Base-by-base conservation (phyloP, 306 rosid species). In the Cicer chorassanicum region DNA sequence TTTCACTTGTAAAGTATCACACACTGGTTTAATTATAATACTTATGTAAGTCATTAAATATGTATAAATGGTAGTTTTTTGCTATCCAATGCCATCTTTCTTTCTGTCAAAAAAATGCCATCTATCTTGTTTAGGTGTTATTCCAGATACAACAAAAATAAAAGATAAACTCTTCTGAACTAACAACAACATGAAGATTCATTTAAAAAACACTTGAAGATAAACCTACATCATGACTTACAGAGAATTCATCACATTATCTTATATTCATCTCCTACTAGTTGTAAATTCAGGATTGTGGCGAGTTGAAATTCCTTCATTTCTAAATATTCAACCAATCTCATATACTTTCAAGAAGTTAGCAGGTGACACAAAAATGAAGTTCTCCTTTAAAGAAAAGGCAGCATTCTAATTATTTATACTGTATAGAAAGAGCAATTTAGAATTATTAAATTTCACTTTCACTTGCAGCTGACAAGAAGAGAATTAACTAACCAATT, bases 261-360 rank as follows among this genome's bases (percentile, higher is more conserved):
- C 7, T 4, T 63, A 41, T 5, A 24, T 65, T 46, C 7, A 56
- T 55, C 48, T 72, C 50, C 50, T 8, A 38, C 11, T 3, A 9
- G 97, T 88, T 60, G 99, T 94, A 80, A 94, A 94, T 77, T 94
- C 99, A 18, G 99, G 99, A 86, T 94, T 94, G 79, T 94, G 99
- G 67, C 99, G 97, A 74, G 96, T 90, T 78, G 99, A 91, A 85
- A 92, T 86, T 83, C 99, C 99, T 85, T 94, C 97, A 81, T 94
- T 94, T 86, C 99, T 87, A 82, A 94, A 94, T 77, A 94, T 92
- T 70, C 99, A 87, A 68, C 99, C 99, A 70, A 94, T 92, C 84
- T 94, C 99, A 9, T 90, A 94, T 56, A 94, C 99, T 77, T 85
- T 63, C 41, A 73, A 49, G 34, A 55, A 6, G 9, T 57, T 70